Evolutionary conservation across 495 filamentous ascomycete genomes (phyloP).

Genomic region (Talaromyces trachyspermus): DNA sequence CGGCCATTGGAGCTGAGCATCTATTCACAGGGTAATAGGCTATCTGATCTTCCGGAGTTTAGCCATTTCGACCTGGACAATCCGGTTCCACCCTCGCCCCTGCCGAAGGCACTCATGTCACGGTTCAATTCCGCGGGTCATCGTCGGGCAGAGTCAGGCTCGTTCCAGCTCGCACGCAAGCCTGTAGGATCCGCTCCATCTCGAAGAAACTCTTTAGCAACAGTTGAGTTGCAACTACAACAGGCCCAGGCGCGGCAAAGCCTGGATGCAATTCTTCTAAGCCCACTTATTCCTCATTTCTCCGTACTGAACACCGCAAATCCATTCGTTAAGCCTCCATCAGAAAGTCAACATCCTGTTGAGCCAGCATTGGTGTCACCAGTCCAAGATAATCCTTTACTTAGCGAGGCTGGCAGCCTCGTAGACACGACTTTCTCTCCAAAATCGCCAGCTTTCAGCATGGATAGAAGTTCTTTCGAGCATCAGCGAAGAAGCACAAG

Average conservation of each 20-base stretch:
- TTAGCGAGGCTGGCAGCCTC: not conserved
- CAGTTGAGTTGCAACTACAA: slow-evolving; percentile 21
- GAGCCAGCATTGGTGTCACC: no score
- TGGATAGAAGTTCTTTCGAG: not conserved
- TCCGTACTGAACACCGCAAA: slow-evolving; percentile 18
- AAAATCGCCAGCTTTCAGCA: not conserved
- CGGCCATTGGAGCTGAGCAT: slow-evolving; percentile 72
- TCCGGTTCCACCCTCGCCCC: slow-evolving; percentile 15
- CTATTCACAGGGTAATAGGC: slow-evolving; percentile 53
- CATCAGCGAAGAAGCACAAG: not conserved
- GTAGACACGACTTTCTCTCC: not conserved
- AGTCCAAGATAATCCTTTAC: not conserved
- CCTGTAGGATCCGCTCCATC: slow-evolving; percentile 32
- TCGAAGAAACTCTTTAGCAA: slow-evolving; percentile 22
- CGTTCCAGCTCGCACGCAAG: slow-evolving; percentile 31
- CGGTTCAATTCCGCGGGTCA: slow-evolving; percentile 18
- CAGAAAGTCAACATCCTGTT: no score
- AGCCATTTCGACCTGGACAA: slow-evolving; percentile 24
- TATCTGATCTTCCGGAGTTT: slow-evolving; percentile 52
- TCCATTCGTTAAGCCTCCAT: not conserved
- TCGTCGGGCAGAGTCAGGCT: slow-evolving; percentile 14
- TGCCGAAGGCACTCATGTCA: slow-evolving; percentile 21
- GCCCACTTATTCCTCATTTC: slow-evolving; percentile 37
- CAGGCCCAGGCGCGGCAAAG: slow-evolving; percentile 7
- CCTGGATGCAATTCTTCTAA: slow-evolving; percentile 5